Conservation (phyloP, 2,329 filamentous ascomycete species). For the Calonectria ilicicola region DNA sequence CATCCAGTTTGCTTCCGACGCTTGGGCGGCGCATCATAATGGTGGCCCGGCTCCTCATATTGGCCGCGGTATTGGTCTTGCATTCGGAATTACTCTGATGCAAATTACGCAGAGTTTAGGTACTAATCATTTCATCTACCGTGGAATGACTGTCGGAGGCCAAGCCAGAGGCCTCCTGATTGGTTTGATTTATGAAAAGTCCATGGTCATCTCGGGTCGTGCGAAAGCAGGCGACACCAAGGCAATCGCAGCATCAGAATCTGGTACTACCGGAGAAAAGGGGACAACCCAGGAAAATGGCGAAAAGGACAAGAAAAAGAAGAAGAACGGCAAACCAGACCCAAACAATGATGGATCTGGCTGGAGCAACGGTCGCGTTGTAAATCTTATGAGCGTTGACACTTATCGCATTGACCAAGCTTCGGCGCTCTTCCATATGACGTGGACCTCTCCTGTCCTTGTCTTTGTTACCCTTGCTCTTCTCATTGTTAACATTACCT, state of each 20-base stretch:
- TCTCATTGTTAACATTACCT: conserved; percentile 87
- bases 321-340: conserved; percentile 55
- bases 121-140: conserved; percentile 92
- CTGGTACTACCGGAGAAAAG: conserved; percentile 62
- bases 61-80: conserved; percentile 82
- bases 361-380: conserved; percentile 92
- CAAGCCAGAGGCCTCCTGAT: conserved; percentile 86
- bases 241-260: conserved; percentile 43
- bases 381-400: conserved; percentile 95
- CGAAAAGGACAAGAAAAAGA: conserved; percentile 51
- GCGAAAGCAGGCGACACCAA: conserved; percentile 83
- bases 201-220: conserved; percentile 87
- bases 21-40: conserved; percentile 73
- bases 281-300: conserved; percentile 45
- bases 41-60: conserved; percentile 73
- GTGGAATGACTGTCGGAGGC: conserved; percentile 91
- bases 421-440: conserved; percentile 88
- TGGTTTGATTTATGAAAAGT: conserved; percentile 89
- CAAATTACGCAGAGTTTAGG: conserved; percentile 84
- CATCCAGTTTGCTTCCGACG: conserved; percentile 85
- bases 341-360: conserved; percentile 74
- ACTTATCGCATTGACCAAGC: conserved; percentile 93
- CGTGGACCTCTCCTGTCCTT: conserved; percentile 87
- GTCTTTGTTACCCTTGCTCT: conserved; percentile 84
- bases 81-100: conserved; percentile 87